phyloP scores from a whole-genome alignment of 495 filamentous ascomycete genomes.

The Hypoxylon cercidicola region DNA sequence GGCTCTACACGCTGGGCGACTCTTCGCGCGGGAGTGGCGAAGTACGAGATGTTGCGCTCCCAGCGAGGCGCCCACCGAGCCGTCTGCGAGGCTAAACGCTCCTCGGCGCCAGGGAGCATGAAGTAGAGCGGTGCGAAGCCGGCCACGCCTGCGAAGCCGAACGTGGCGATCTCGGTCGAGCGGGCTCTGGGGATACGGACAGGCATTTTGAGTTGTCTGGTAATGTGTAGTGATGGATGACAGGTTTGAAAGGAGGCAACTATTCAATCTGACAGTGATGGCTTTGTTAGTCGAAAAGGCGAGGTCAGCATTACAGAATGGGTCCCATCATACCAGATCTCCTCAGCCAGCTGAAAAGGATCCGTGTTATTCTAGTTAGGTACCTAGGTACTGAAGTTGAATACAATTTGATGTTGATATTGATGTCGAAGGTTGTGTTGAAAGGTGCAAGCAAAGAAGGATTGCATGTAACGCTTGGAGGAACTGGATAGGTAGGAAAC shows the following conservation, averaged over 20 bases:
- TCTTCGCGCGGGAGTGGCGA: slow-evolving; percentile 55
- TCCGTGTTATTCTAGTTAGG: slow-evolving; percentile 2
- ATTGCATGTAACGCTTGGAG: slow-evolving; percentile 9
- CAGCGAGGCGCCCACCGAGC: slow-evolving; percentile 60
- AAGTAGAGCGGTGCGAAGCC: slow-evolving; percentile 61
- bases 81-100: slow-evolving; percentile 55
- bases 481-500: neutral
- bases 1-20: slow-evolving; percentile 56
- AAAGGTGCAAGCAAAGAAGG: slow-evolving; percentile 7
- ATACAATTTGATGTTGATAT: slow-evolving; percentile 7
- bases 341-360: neutral
- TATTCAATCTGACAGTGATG: slow-evolving; percentile 12
- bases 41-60: slow-evolving; percentile 60
- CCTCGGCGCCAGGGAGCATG: slow-evolving; percentile 57
- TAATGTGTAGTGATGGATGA: slow-evolving; percentile 20
- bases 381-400: slow-evolving; percentile 4
- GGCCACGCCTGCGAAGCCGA: slow-evolving; percentile 54
- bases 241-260: slow-evolving; percentile 29
- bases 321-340: slow-evolving; percentile 14
- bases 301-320: neutral
- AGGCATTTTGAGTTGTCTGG: slow-evolving; percentile 52
- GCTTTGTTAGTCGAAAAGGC: slow-evolving; percentile 10
- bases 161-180: slow-evolving; percentile 53
- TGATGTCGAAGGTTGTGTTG: slow-evolving; percentile 6
- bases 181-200: slow-evolving; percentile 57